phyloP scores from a whole-genome alignment of 495 filamentous ascomycete genomes.

The Penicillium soppii region DNA sequence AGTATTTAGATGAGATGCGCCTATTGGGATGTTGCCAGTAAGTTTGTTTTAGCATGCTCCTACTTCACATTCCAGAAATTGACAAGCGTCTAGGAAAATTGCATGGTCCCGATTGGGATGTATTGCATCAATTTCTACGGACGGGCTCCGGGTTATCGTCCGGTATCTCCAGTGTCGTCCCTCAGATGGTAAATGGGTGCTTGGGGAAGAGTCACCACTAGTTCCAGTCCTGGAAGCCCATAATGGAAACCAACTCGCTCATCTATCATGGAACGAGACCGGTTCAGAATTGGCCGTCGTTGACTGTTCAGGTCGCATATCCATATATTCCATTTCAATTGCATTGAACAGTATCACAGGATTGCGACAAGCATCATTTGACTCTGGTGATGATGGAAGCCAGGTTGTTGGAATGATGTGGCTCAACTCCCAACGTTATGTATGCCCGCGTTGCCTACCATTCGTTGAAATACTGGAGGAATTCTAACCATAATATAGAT shows the following conservation, averaged over 20 bases:
- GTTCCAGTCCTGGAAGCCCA: constrained; percentile 44
- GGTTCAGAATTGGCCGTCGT: constrained; percentile 74
- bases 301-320: constrained; percentile 71
- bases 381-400: constrained; percentile 67
- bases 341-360: constrained; percentile 65
- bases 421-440: constrained; percentile 63
- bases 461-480: background rate
- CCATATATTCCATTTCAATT: constrained; percentile 61
- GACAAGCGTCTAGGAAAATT: constrained; percentile 57
- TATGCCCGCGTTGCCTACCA: constrained; percentile 27
- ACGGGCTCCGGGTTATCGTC: constrained; percentile 66
- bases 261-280: constrained; percentile 77
- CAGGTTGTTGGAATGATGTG: constrained; percentile 83
- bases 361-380: constrained; percentile 52
- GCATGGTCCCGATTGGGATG: constrained; percentile 89
- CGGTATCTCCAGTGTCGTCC: constrained; percentile 69
- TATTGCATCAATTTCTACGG: constrained; percentile 77
- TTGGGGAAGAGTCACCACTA: constrained; percentile 60
- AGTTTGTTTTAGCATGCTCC: constrained; percentile 35
- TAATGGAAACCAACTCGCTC: constrained; percentile 56
- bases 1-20: constrained; percentile 78
- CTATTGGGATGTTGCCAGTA: constrained; percentile 81
- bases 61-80: background rate
- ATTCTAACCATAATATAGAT: constrained; percentile 28
- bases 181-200: constrained; percentile 71